Evolutionary conservation across 2,329 filamentous ascomycete species (phyloP).

Genomic region (Calycina marina): DNA sequence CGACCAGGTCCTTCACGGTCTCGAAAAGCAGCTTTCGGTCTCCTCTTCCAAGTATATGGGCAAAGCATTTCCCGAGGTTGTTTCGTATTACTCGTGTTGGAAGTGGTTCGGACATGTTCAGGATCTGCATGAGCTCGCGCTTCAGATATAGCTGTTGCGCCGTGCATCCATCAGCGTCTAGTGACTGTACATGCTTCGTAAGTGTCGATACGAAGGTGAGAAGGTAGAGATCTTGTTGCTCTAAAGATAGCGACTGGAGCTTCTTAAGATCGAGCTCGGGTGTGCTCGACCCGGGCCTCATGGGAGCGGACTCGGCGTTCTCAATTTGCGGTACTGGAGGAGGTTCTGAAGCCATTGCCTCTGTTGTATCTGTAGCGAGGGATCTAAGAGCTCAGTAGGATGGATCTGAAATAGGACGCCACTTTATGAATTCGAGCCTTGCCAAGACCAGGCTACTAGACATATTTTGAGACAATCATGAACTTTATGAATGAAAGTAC

Average conservation of each 20-base stretch:
- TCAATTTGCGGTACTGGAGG: slow-evolving; percentile 20
- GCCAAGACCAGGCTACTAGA: too few relatives aligned
- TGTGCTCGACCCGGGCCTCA: slow-evolving; percentile 31
- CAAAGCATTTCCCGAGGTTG: slow-evolving; percentile 73
- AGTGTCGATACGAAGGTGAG: slow-evolving; percentile 78
- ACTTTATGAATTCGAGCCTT: too few relatives aligned
- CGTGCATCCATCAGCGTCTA: slow-evolving; percentile 68
- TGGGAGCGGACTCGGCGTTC: slow-evolving; percentile 20
- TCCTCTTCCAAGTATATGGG: slow-evolving; percentile 67
- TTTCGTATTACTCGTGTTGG: slow-evolving; percentile 83
- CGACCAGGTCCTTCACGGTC: slow-evolving; percentile 76
- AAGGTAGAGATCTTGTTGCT: slow-evolving; percentile 92
- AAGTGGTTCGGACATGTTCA: slow-evolving; percentile 66
- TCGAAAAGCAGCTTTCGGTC: slow-evolving; percentile 89
- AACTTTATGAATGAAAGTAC: too few relatives aligned
- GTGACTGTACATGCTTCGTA: slow-evolving; percentile 59
- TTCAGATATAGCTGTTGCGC: slow-evolving; percentile 85
- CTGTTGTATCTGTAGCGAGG: too few relatives aligned
- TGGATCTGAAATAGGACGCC: too few relatives aligned
- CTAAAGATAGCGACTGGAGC: slow-evolving; percentile 74
- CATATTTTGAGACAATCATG: too few relatives aligned
- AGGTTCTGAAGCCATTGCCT: slow-evolving; percentile 21
- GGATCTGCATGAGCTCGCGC: slow-evolving; percentile 84
- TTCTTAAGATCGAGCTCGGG: slow-evolving; percentile 82
- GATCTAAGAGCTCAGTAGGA: too few relatives aligned